These are phyloP conservation scores for Colletotrichum neosansevieriae DNA, from an alignment of 2,329 filamentous ascomycete genomes.

Conservation along the genomic window DNA sequence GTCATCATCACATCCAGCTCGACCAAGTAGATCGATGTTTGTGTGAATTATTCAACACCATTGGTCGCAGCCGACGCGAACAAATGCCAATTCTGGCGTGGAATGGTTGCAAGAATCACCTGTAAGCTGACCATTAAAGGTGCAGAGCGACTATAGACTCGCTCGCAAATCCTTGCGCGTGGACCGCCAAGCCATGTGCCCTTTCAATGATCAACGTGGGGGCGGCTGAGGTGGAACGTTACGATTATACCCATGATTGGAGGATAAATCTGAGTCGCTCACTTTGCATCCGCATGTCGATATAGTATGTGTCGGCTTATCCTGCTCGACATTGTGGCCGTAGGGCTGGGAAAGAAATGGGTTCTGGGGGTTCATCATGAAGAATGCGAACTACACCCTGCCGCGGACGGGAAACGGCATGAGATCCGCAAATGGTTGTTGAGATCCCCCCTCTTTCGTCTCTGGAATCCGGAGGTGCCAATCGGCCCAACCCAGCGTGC, in stretches of 20 bases:
- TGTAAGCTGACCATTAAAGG: slow-evolving; percentile 19
- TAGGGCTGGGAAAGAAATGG: too few relatives aligned
- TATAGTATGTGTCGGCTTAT: too few relatives aligned
- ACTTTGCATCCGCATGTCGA: background rate
- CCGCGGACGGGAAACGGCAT: background rate
- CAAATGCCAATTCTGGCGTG: background rate
- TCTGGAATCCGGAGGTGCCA: slow-evolving; percentile 5
- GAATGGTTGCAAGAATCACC: background rate
- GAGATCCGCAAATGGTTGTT: background rate
- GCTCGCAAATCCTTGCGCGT: background rate
- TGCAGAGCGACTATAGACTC: background rate
- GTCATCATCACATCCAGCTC: too few relatives aligned
- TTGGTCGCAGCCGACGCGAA: too few relatives aligned
- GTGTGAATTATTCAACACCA: too few relatives aligned
- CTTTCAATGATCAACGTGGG: slow-evolving; percentile 4
- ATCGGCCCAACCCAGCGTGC: slow-evolving; percentile 15
- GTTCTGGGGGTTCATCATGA: background rate
- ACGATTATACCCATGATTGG: background rate
- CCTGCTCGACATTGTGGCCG: too few relatives aligned
- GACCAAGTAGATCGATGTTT: too few relatives aligned
- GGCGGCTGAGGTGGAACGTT: background rate
- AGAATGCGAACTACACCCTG: background rate
- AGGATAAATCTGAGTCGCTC: background rate
- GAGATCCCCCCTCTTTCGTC: background rate
- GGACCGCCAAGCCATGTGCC: slow-evolving; percentile 23